Percentiles rank a stretch among this genome's conserved stretches.
phyloP scores from a whole-genome alignment of 148 eudicot genomes.

The Agrostemma githago region DNA sequence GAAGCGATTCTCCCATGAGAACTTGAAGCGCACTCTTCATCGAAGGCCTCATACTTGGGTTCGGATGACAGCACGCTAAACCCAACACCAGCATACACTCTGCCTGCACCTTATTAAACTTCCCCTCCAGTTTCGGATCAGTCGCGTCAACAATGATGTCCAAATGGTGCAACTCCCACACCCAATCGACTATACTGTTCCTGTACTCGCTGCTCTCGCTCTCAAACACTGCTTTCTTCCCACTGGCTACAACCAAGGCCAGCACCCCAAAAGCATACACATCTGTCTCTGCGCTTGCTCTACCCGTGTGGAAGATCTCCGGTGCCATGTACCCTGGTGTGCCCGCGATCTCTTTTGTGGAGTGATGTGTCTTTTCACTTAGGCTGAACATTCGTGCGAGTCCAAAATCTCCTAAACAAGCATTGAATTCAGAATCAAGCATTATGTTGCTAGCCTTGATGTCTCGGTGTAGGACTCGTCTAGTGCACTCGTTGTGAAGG shows the following conservation, averaged over 20 bases:
- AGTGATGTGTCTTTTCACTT: constrained; percentile 36
- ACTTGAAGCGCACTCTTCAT: constrained; percentile 32
- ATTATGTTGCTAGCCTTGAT: constrained; percentile 44
- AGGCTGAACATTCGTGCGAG: constrained; percentile 35
- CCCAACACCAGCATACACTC: constrained; percentile 27
- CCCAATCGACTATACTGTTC: constrained; percentile 32
- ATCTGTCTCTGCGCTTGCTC: constrained; percentile 37
- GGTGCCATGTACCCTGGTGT: constrained; percentile 51
- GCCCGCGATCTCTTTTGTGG: constrained; percentile 41
- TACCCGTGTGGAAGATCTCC: constrained; percentile 41
- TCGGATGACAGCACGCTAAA: constrained; percentile 40
- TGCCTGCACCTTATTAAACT: constrained; percentile 19
- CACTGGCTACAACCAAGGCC: constrained; percentile 33
- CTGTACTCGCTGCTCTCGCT: constrained; percentile 10
- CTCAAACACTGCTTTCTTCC: constrained; percentile 25
- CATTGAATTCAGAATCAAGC: constrained; percentile 36
- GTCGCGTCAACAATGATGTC: constrained; percentile 20
- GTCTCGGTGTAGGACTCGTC: constrained; percentile 42
- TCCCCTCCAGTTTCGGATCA: constrained; percentile 30
- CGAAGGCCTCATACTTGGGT: constrained; percentile 38
- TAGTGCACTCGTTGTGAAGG: constrained; percentile 34
- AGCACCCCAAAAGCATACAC: constrained; percentile 45
- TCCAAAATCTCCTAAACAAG: constrained; percentile 46
- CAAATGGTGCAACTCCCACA: constrained; percentile 30
- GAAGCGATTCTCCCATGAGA: constrained; percentile 30